Conservation (phyloP, 2,329 filamentous ascomycete species). For the Aspergillus tanneri region DNA sequence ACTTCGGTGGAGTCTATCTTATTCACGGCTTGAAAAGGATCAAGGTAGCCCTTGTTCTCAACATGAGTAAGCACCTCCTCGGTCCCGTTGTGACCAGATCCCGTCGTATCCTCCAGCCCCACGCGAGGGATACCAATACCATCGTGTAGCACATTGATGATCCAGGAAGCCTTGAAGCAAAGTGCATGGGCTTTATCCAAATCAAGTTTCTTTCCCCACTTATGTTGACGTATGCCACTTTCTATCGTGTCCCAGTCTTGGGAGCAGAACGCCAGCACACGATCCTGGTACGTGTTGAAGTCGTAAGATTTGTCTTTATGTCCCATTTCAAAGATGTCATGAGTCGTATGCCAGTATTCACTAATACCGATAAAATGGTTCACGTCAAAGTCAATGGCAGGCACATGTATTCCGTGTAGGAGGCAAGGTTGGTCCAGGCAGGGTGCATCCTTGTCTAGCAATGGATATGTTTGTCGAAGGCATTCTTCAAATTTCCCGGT, state of each 20-base stretch:
- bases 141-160: constrained; percentile 94
- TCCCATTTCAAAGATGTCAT: constrained; percentile 81
- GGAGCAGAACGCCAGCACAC: constrained; percentile 80
- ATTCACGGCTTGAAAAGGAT: constrained; percentile 89
- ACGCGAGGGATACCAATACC: constrained; percentile 90
- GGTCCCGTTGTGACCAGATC: constrained; percentile 65
- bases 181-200: constrained; percentile 75
- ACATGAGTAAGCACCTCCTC: constrained; percentile 66
- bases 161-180: constrained; percentile 97
- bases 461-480: constrained; percentile 73
- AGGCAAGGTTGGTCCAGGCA: constrained; percentile 83
- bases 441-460: constrained; percentile 84
- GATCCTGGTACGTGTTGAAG: constrained; percentile 81
- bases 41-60: constrained; percentile 72
- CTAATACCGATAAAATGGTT: constrained; percentile 98
- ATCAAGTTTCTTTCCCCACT: constrained; percentile 74
- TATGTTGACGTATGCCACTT: constrained; percentile 60
- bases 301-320: constrained; percentile 81
- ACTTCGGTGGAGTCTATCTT: constrained; percentile 90
- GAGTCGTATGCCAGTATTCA: constrained; percentile 98
- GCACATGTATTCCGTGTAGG: constrained; percentile 86
- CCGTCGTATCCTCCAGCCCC: constrained; percentile 65
- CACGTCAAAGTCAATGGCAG: constrained; percentile 92
- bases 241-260: constrained; percentile 78
- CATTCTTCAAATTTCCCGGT: constrained; percentile 88